Base-by-base conservation (phyloP, 169 alveolate genomes). In the Babesia ovis region DNA sequence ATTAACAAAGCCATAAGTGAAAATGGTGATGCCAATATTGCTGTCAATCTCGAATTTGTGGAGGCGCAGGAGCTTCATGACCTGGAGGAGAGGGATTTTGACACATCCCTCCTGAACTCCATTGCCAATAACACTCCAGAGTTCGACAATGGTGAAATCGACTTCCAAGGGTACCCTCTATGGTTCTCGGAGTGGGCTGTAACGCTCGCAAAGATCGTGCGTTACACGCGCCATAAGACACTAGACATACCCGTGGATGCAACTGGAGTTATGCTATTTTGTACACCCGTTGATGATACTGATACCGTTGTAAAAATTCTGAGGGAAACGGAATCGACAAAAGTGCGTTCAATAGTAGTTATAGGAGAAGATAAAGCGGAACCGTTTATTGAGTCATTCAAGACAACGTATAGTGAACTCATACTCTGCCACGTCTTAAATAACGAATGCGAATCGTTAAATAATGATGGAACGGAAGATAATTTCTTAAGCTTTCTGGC, bases 171-270 rank as follows among this genome's bases (percentile, higher is more conserved):
- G n/a, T 77, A 69, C 23, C 48, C 81, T 20, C 60, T 22, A 54
- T 79, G 86, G 86, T 79, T 79, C 29, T 11, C 37, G 31, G 79
- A 79, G 14, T 79, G 86, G 86, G 72, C 81, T n/a, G 37, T 79
- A 23, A 61, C 68, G 18, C 76, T 79, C 41, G 81, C 82, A 12
- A 57, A 45, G 57, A 29, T 70, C 32, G 34, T 69, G 64, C 62
- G 83, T 39, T 23, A 27, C 1, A 29, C 50, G 41, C 57, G 76
- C 57, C 35, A 50, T 34, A 60, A 55, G 42, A 20, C 60, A 31
- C 32, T 48, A 22, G 68, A 31, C 29, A 59, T 70, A 0, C 76
- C 83, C 2, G 29, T 41, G 11, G 86, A 68, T 18, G 14, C 39
- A 18, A 23, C 41, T 11, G 86, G 86, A 0, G 53, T 79, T 6